phyloP scores from a whole-genome alignment of 768 basidiomycete genomes.

The Auricularia sp. region DNA sequence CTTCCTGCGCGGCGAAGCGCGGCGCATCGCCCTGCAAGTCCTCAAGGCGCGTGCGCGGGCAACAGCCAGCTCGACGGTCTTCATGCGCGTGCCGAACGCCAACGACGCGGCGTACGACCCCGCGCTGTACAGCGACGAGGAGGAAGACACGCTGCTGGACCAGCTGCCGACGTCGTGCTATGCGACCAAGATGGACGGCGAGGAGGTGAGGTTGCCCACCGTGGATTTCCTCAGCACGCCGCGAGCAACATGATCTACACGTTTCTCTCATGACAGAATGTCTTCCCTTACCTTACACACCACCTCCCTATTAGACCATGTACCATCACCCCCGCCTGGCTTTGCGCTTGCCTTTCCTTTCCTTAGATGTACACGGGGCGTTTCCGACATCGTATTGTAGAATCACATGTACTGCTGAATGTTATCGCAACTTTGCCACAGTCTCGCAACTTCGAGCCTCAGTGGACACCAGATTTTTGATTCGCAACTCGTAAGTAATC shows the following conservation, averaged over 20 bases:
- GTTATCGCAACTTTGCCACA: too few relatives aligned
- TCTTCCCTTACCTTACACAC: neutral
- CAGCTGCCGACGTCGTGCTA: neutral
- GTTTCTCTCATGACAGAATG: neutral
- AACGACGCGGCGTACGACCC: neutral
- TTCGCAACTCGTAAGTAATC: too few relatives aligned
- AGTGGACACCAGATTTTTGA: too few relatives aligned
- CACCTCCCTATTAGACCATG: too few relatives aligned
- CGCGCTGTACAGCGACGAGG: neutral
- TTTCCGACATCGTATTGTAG: too few relatives aligned
- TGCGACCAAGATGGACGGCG: neutral
- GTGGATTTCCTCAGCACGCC: neutral
- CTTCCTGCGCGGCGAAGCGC: slow-evolving; percentile 14
- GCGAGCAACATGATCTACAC: neutral
- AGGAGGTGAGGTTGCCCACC: neutral
- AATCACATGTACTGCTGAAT: too few relatives aligned
- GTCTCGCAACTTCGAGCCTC: too few relatives aligned
- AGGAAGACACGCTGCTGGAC: neutral
- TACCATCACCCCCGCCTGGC: too few relatives aligned
- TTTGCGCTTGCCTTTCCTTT: too few relatives aligned
- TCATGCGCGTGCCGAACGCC: neutral
- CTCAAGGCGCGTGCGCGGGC: slow-evolving; percentile 8
- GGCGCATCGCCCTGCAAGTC: slow-evolving; percentile 19
- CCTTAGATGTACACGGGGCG: too few relatives aligned
- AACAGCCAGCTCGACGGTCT: neutral